Evolutionary conservation across 2,329 filamentous ascomycete species (phyloP), one percentile per base, ranked within the genome.

Genomic region (Ophiostoma piceae): DNA sequence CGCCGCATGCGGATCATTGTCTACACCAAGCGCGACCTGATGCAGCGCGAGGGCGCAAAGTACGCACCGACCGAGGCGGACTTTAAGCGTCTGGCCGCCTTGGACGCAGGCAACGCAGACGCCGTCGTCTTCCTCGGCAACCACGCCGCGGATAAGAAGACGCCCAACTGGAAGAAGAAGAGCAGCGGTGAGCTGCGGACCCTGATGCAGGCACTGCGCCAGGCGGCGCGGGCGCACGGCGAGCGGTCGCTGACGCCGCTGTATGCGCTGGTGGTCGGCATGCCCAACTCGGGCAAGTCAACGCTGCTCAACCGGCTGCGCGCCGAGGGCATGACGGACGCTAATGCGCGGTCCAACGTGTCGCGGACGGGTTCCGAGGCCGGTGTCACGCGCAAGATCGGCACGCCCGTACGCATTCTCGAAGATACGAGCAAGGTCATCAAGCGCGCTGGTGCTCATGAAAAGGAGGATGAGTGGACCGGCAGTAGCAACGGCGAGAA

Each of bases 261-360:
- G 74, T 87, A 93, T 67, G 87, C 93, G 70, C 86, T 99, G 78
- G 87, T 98, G 0, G 94, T 98, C 16, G 95, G 95, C 69, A 97
- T 99, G 94, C 95, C 95, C 47, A 99, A 99, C 77, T 92, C 97
- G 0, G 95, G 95, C 47, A 99, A 99, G 80, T 96, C 92, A 66
- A 93, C 94, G 1, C 83, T 99, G n/a, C 87, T 99, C 60, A 99
- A 99, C 78, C 87, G 89, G 19, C 84, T 98, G 67, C 89, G 95
- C 26, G 85, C 84, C 57, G 82, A 84, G 22, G 92, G 92, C 57
- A 85, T 92, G 74, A 73, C 77, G 1, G 71, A 72, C 29, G 76
- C 77, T 67, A 83, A 84, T 26, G 75, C 75, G 43, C 76, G 77
- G 19, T 73, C 78, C 37, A 96, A 94, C 77, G 94, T 88, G 0